Evolutionary conservation across 1,284 basidiomycete species (phyloP).

Genomic region (Wolfiporia cocos): DNA sequence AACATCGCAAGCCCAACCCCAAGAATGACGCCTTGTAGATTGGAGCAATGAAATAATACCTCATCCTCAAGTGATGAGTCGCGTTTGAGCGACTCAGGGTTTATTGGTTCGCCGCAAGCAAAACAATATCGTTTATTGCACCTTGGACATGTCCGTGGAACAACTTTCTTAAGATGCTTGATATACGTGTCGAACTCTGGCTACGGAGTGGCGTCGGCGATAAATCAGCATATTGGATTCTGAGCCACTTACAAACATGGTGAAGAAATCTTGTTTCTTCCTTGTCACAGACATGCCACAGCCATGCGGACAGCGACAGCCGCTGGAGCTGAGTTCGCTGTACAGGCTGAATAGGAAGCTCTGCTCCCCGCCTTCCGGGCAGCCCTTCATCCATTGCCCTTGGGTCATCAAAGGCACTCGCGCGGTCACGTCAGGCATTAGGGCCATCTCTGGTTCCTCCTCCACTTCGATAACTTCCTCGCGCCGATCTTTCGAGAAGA

Average conservation of each 20-base stretch:
- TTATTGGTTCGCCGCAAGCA: constrained; percentile 76
- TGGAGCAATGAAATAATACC: constrained; percentile 80
- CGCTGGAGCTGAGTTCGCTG: constrained; percentile 57
- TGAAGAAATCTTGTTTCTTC: constrained; percentile 74
- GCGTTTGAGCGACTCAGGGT: constrained; percentile 34
- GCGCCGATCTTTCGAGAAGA: constrained; percentile 86
- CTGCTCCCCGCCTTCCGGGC: constrained; percentile 88
- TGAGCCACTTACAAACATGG: constrained; percentile 60
- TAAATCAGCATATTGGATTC: not conserved
- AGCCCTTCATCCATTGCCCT: constrained; percentile 96
- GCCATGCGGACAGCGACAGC: constrained; percentile 63
- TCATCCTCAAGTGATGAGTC: constrained; percentile 38
- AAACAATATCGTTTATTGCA: constrained; percentile 72
- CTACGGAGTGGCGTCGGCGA: constrained; percentile 31
- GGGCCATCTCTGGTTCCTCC: constrained; percentile 59
- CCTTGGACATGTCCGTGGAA: constrained; percentile 54
- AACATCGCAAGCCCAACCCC: constrained; percentile 81
- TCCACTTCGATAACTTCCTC: constrained; percentile 86
- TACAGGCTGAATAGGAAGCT: constrained; percentile 83
- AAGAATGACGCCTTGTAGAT: constrained; percentile 80
- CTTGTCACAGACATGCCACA: constrained; percentile 60
- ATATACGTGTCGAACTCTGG: constrained; percentile 68
- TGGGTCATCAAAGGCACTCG: constrained; percentile 69
- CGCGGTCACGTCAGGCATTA: constrained; percentile 39
- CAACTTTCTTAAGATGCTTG: constrained; percentile 49